phyloP scores from a whole-genome alignment of 306 rosid species.

The Hylodesmum podocarpum region DNA sequence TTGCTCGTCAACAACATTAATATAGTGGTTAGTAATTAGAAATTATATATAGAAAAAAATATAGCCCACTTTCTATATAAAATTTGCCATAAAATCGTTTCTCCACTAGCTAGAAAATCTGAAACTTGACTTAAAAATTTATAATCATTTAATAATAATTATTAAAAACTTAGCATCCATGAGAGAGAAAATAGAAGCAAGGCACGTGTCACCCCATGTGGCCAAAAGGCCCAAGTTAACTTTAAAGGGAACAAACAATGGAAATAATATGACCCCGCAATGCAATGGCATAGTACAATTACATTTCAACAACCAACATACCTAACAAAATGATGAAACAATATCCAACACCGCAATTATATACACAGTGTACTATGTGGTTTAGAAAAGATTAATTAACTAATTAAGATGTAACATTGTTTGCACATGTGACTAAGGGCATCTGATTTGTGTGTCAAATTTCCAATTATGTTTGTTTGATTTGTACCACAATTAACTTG shows the following conservation, averaged over 20 bases:
- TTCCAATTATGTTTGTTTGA: constrained; percentile 40
- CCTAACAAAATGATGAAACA: constrained; percentile 51
- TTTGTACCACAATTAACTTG: constrained; percentile 35
- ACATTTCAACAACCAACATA: constrained; percentile 70
- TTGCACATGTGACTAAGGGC: constrained; percentile 32
- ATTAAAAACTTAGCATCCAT: background rate
- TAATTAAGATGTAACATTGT: constrained; percentile 24
- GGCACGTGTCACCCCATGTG: constrained; percentile 66
- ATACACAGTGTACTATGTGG: constrained; percentile 24
- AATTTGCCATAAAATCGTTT: background rate
- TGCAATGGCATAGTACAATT: constrained; percentile 39
- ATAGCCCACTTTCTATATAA: constrained; percentile 10
- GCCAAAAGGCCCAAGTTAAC: constrained; percentile 52
- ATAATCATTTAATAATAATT: background rate
- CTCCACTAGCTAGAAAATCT: constrained; percentile 9
- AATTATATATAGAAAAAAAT: no score
- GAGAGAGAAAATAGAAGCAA: constrained; percentile 37
- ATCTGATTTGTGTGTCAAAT: constrained; percentile 25
- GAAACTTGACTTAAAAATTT: constrained; percentile 7
- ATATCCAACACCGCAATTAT: constrained; percentile 43
- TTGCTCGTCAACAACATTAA: constrained; percentile 6
- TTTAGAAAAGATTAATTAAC: constrained; percentile 15
- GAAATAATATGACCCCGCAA: constrained; percentile 34
- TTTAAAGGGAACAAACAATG: constrained; percentile 59
- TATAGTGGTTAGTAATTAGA: background rate